Evolutionary conservation across 371 early-diverging fungal species (phyloP), one percentile per base, ranked within the genome.

Genomic region (Actinomortierella wolfii): DNA sequence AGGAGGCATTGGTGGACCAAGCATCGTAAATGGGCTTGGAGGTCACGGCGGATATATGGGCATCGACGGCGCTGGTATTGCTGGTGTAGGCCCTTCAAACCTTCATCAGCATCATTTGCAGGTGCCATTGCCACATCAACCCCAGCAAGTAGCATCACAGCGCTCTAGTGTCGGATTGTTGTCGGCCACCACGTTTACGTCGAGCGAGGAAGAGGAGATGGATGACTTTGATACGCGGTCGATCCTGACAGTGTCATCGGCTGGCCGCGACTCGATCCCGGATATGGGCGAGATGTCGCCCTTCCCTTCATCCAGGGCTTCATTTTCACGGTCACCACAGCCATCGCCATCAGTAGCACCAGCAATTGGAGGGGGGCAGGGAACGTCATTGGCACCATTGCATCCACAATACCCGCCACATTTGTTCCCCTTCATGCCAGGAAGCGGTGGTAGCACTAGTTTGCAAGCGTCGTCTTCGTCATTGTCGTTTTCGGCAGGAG

Each of bases 251-350:
- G 59, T 65, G 59, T 65, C 59, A n/a, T 65, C 66, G 25, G 34
- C 34, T 11, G 66, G 47, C 17, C 59, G 45, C 28, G 66, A 65
- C 47, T 65, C 66, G 48, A 46, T 65, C 41, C 54, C 62, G 11
- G 61, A 61, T 20, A 61, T 67, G 68, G 46, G 54, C 2, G 67
- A 67, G n/a, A 61, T 61, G 54, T 48, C 60, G 29, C 51, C 56
- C 7, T 34, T 34, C 34, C 34, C 34, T 34, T 34, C 34, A 11
- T 11, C 34, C 34, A 34, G 34, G 34, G 11, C 34, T 4, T 11
- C 34, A 34, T 34, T 6, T 34, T 11, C 34, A 11, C 34, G 7
- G 11, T 11, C 34, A 34, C 34, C 11, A 34, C 34, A 34, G 34
- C 4, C 34, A 34, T 4, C 34, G 11, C 7, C 34, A 34, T 6